Evolutionary conservation across 2,329 filamentous ascomycete species (phyloP).

Genomic region (Setomelanomma holmii): DNA sequence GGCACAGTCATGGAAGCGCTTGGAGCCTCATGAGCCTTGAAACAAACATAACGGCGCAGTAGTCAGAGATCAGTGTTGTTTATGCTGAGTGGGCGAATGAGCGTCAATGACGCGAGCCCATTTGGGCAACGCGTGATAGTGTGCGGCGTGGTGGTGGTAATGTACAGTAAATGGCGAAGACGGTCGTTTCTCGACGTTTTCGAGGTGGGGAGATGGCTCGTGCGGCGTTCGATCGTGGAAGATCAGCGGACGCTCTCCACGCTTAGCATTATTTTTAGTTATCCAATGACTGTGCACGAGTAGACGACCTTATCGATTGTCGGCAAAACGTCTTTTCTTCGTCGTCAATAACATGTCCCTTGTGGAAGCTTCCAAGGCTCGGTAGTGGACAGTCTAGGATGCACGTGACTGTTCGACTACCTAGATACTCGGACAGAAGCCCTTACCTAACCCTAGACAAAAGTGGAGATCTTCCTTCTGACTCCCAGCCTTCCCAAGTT

Average conservation of each 20-base stretch:
- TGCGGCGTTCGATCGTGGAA: conserved; percentile 14
- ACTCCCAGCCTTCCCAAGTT: background rate
- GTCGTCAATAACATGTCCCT: background rate
- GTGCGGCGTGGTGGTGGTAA: conserved; percentile 6
- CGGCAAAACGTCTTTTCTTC: conserved; percentile 1
- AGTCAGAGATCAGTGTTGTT: conserved; percentile 14
- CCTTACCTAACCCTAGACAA: background rate
- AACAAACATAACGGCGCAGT: conserved; percentile 11
- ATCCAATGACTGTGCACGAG: conserved; percentile 11
- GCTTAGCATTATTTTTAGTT: conserved; percentile 18
- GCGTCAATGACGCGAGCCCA: background rate
- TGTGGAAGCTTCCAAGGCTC: background rate
- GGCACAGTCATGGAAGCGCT: conserved; percentile 35
- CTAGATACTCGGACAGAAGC: background rate
- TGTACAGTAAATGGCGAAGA: conserved; percentile 6
- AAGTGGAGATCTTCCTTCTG: background rate
- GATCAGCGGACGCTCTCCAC: conserved; percentile 25
- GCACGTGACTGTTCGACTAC: background rate
- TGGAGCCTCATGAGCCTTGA: conserved; percentile 25
- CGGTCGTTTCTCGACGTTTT: conserved; percentile 10
- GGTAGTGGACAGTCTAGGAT: background rate
- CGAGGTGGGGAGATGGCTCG: conserved; percentile 10
- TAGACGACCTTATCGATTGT: conserved; percentile 15
- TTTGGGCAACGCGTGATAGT: conserved; percentile 13
- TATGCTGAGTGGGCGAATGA: conserved; percentile 15